Conservation (phyloP, 2,329 filamentous ascomycete species). For the Alternaria metachromatica region DNA sequence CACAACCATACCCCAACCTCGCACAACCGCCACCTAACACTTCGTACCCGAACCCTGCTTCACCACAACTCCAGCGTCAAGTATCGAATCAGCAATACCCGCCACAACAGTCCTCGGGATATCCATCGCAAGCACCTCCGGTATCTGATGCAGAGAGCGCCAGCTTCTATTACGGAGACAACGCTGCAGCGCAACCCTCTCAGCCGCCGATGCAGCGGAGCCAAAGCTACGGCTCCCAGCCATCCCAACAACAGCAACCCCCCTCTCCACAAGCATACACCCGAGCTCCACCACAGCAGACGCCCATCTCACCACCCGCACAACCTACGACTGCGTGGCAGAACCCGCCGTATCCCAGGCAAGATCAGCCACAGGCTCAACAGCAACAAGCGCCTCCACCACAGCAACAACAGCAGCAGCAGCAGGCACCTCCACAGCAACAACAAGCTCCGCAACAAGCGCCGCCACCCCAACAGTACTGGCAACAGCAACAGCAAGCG, state of each 20-base stretch:
- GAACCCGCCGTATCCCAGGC: constrained; percentile 41
- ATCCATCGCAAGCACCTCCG: constrained; percentile 44
- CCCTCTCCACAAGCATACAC: constrained; percentile 46
- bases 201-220: constrained; percentile 39
- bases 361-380: constrained; percentile 35
- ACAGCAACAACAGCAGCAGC: constrained; percentile 27
- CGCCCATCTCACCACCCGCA: constrained; percentile 40
- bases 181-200: constrained; percentile 25
- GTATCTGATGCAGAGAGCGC: constrained; percentile 43
- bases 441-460: constrained; percentile 14
- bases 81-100: constrained; percentile 44
- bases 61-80: constrained; percentile 48
- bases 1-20: constrained; percentile 45
- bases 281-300: constrained; percentile 32
- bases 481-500: constrained; percentile 36
- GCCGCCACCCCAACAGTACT: constrained; percentile 20
- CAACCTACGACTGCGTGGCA: constrained; percentile 39
- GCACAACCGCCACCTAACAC: constrained; percentile 34
- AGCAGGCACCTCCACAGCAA: constrained; percentile 22
- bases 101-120: constrained; percentile 35
- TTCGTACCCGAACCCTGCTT: constrained; percentile 41
- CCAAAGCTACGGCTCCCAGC: constrained; percentile 42
- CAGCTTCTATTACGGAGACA: constrained; percentile 45
- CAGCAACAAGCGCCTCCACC: constrained; percentile 32
- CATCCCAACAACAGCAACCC: constrained; percentile 39